A percentile compares a stretch with the other conserved stretches of the same genome.
phyloP scores from a whole-genome alignment of 2,329 filamentous ascomycete genomes.

The Botrytis sinoallii region DNA sequence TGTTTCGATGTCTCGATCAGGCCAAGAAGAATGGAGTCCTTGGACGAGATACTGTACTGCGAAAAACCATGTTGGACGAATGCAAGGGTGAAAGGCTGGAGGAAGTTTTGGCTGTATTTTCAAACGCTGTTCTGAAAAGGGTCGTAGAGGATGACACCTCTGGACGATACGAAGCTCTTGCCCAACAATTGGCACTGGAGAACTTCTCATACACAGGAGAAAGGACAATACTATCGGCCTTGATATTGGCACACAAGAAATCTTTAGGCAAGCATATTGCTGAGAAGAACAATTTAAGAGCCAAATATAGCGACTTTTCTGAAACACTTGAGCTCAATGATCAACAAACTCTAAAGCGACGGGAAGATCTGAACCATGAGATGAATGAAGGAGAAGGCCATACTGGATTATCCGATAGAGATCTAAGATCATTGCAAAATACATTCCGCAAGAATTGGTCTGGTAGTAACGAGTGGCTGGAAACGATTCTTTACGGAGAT shows the following conservation, averaged over 20 bases:
- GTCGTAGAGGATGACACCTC: conserved; percentile 48
- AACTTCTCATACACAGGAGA: conserved; percentile 55
- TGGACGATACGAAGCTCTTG: conserved; percentile 46
- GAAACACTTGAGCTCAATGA: conserved; percentile 63
- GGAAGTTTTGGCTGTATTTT: conserved; percentile 81
- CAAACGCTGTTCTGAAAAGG: conserved; percentile 76
- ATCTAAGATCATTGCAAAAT: conserved; percentile 51
- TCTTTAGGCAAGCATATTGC: conserved; percentile 59
- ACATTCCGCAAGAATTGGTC: conserved; percentile 72
- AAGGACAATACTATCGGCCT: conserved; percentile 55
- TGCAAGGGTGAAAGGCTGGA: conserved; percentile 89
- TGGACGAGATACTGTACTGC: conserved; percentile 73
- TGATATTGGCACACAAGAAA: conserved; percentile 71
- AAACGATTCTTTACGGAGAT: conserved; percentile 67
- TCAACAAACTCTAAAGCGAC: conserved; percentile 52
- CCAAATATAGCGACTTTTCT: conserved; percentile 61
- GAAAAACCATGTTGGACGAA: conserved; percentile 96
- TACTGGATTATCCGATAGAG: conserved; percentile 24
- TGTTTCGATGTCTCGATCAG: conserved; percentile 77
- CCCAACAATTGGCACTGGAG: conserved; percentile 56
- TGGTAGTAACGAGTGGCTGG: conserved; percentile 71
- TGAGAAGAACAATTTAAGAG: conserved; percentile 57
- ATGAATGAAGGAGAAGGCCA: conserved; percentile 34
- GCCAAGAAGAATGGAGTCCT: conserved; percentile 84
- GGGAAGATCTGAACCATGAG: conserved; percentile 43